phyloP scores from a whole-genome alignment of 2,329 filamentous ascomycete genomes.

The Plenodomus biglobosus region DNA sequence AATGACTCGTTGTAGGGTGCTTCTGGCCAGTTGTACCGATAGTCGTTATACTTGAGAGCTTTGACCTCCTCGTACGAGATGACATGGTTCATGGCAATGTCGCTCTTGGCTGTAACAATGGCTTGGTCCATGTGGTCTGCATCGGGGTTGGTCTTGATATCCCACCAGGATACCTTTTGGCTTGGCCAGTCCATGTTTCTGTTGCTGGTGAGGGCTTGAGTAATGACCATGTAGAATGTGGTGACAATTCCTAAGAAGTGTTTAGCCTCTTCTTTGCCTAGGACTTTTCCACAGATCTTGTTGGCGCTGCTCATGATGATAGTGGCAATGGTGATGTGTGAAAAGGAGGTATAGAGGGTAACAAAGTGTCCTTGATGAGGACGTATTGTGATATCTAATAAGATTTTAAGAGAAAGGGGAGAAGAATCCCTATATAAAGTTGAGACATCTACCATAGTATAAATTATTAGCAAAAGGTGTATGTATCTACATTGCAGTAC shows the following conservation, averaged over 20 bases:
- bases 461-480: too few species aligned
- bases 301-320: neutral
- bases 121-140: neutral
- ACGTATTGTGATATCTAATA: too few species aligned
- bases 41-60: conserved; percentile 1
- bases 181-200: neutral
- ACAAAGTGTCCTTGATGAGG: too few species aligned
- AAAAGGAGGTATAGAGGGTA: too few species aligned
- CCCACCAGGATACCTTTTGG: neutral
- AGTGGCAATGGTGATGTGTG: neutral
- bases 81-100: neutral
- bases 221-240: neutral
- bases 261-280: neutral
- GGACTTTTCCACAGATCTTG: conserved; percentile 1
- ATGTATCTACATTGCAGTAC: too few species aligned
- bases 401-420: too few species aligned
- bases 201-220: neutral
- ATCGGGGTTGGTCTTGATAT: neutral
- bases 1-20: neutral
- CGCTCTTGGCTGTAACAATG: neutral
- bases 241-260: neutral
- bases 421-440: too few species aligned
- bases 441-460: too few species aligned
- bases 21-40: neutral
- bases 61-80: conserved; percentile 1